Base-by-base conservation (phyloP, 2,329 filamentous ascomycete species). In the Alternaria sp. region DNA sequence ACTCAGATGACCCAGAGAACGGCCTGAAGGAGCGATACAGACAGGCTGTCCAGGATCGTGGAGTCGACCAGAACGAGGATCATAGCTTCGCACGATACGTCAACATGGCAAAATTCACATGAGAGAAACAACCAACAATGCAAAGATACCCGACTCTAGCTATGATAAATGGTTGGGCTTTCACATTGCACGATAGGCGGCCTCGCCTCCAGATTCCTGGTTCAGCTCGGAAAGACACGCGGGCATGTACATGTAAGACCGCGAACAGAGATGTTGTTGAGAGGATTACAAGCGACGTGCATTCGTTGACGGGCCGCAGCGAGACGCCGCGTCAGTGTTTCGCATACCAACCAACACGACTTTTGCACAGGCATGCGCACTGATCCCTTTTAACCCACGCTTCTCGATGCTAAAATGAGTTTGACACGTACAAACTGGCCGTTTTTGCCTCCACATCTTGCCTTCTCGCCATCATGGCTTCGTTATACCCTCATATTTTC, bases 1-100 rank as follows among this genome's bases (percentile, higher is more conserved):
- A 86, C 8, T 85, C 85, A 38, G 85, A 84, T 1, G 85, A 87
- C 43, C 85, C 70, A 12, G 74, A 80, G 26, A 87, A 89, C 62
- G 88, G 91, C 2, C 83, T 97, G 47, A 88, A 91, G 73, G 83
- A 87, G 51, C 84, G 93, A 65, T 98, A 97, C 75, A 86, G 91
- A 74, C 86, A 91, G 43, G 92, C 93, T 0, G 82, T 96, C 71
- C 83, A 84, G 38, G 86, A 86, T 22, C 78, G 76, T 43, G 72
- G 71, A 47, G 71, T 66, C 12, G 74, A 74, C 18, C 77, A 78
- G 11, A 80, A 81, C 56, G 78, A 83, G 47, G 85, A 86, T 61
- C 78, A 82, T 62, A 85, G 83, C 65, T 85, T 86, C 70, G 79
- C 81, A 24, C 77, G 83, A 65, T 86, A 85, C 64, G 67, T 85